Conservation (phyloP, 495 filamentous ascomycete genomes). For the Bacidia rubella region DNA sequence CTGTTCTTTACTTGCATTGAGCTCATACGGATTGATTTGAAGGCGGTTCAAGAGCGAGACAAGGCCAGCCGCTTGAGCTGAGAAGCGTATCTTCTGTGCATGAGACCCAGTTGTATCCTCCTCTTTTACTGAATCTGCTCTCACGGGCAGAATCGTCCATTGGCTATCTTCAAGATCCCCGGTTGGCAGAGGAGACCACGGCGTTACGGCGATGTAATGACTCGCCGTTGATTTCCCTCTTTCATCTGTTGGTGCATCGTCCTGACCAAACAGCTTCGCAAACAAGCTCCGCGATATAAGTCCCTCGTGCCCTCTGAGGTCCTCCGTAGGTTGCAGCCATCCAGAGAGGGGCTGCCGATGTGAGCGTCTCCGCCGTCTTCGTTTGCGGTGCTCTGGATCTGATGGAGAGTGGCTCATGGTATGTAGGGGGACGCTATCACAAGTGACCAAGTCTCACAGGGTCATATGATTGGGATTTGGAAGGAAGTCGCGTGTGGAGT, state of each 20-base stretch:
- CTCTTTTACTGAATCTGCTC: conserved; percentile 15
- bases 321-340: conserved; percentile 59
- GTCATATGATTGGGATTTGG: neutral
- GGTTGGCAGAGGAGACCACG: conserved; percentile 51
- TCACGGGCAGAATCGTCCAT: conserved; percentile 81
- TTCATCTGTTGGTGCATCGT: neutral
- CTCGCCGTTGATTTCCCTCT: conserved; percentile 13
- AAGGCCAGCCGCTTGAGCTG: conserved; percentile 62
- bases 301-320: conserved; percentile 77
- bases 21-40: conserved; percentile 40
- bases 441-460: neutral
- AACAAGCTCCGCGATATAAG: conserved; percentile 79
- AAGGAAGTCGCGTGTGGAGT: neutral
- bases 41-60: conserved; percentile 65
- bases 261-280: conserved; percentile 59
- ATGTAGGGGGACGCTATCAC: neutral
- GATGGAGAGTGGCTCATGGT: conserved; percentile 10
- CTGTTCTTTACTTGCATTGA: conserved; percentile 24
- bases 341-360: conserved; percentile 45
- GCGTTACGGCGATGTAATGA: conserved; percentile 65
- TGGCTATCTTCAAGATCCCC: conserved; percentile 44
- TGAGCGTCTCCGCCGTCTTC: conserved; percentile 32
- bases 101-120: neutral
- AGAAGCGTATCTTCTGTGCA: conserved; percentile 63
- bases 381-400: conserved; percentile 30